Conservation (phyloP, 2,329 filamentous ascomycete genomes). For the Hypomyces rosellus region DNA sequence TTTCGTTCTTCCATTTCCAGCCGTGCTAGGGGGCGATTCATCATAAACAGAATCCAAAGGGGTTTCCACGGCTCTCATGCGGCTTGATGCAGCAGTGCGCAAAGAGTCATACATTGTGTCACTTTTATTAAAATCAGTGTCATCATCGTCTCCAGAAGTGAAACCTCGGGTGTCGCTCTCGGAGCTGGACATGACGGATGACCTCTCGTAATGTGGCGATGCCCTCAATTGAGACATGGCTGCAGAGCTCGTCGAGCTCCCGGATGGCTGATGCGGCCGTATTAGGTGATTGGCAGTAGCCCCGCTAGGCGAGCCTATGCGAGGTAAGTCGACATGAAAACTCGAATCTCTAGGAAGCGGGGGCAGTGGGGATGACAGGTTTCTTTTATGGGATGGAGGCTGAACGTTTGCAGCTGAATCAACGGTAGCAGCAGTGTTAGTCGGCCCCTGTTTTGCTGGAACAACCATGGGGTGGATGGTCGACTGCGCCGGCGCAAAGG, state of each 20-base stretch:
- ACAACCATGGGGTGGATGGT: conserved; percentile 14
- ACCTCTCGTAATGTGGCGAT: conserved; percentile 26
- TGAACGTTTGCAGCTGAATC: conserved; percentile 13
- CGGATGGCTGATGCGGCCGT: conserved; percentile 37
- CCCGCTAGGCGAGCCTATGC: conserved; percentile 36
- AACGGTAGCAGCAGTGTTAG: neutral
- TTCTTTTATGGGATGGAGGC: conserved; percentile 32
- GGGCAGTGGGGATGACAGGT: conserved; percentile 50
- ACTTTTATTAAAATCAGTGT: conserved; percentile 65
- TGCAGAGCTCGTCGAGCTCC: conserved; percentile 35
- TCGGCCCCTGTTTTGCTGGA: conserved; percentile 11
- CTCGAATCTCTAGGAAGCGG: conserved; percentile 48
- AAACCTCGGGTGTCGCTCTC: conserved; percentile 61
- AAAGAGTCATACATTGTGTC: conserved; percentile 73
- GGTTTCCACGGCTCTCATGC: conserved; percentile 59
- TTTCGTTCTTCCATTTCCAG: conserved; percentile 46
- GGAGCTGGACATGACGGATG: conserved; percentile 61
- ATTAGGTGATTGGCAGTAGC: conserved; percentile 32
- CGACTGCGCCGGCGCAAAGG: conserved; percentile 21
- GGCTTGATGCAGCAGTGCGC: conserved; percentile 62
- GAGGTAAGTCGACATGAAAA: conserved; percentile 48
- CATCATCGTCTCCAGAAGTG: conserved; percentile 66
- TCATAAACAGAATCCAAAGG: conserved; percentile 77
- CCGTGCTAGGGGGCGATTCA: conserved; percentile 61
- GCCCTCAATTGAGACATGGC: conserved; percentile 32